Base-by-base conservation (phyloP, 352 stramenopile genomes). In the Globisporangium viniferum region DNA sequence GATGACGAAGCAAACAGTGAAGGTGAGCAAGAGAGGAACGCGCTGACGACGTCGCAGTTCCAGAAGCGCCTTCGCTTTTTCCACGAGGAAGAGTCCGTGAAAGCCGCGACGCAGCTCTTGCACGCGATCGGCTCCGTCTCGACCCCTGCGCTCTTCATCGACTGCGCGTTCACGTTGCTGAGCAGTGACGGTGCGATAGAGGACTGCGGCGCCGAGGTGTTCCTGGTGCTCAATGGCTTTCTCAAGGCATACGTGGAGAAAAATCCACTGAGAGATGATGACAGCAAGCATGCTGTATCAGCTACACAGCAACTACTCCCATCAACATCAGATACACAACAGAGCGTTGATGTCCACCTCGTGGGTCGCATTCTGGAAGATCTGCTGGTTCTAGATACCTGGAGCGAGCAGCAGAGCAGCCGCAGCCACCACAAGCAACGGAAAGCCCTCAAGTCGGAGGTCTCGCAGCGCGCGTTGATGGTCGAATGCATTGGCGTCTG, bases 281-380 rank as follows among this genome's bases (percentile, higher is more conserved):
- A 24, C 49, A 4, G 64, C 8, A 35, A n/a, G 14, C 27, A 15
- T n/a, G 6, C n/a, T 35, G 27, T 12, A 57, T 22, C 14, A 49
- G 5, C 15, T 12, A 6, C 24, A 49, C 24, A 20, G 9, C 51
- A 57, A 20, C 51, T 57, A 15, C 18, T 12, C 53, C 5, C 46
- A 62, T 46, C 39, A 6, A 8, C 24, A 9, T 15, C n/a, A 53
- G 9, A 58, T 24, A n/a, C 44, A 12, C 44, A 24, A 22, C 18
- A 62, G 14, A 31, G 20, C n/a, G 61, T 91, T 22, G 76, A 88
- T 61, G 65, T 93, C 5, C 79, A 93, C 55, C 72, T 93, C 7
- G 76, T 92, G 31, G 88, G 85, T 3, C 86, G 86, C 18, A 70
- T 95, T 48, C 64, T 95, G n/a, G 86, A 95, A 36, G 84, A 93